Percentiles rank a stretch among this genome's conserved stretches.
Conservation (phyloP, 345 rosid species). For the Gossypioides kirkii region DNA sequence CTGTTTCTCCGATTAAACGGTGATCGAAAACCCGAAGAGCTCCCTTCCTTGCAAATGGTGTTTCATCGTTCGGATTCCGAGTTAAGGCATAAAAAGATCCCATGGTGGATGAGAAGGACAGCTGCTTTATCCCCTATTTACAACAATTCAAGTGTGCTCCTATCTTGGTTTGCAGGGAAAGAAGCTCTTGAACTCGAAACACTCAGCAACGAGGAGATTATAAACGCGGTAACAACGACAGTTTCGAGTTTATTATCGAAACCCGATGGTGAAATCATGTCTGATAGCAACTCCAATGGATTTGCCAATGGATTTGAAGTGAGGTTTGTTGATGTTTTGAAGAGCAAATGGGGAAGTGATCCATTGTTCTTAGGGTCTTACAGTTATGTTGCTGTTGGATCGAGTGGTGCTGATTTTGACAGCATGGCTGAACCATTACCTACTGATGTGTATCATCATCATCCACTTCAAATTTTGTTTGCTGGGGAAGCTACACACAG, state of each 20-base stretch:
- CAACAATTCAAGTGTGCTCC: slow-evolving; percentile 55
- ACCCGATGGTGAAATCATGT: slow-evolving; percentile 12
- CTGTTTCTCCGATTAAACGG: slow-evolving; percentile 49
- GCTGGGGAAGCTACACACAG: slow-evolving; percentile 99
- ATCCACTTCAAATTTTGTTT: slow-evolving; percentile 68
- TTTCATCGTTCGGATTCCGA: slow-evolving; percentile 56
- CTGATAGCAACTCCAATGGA: slow-evolving; percentile 10
- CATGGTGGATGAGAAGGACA: slow-evolving; percentile 95
- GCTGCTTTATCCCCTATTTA: slow-evolving; percentile 69
- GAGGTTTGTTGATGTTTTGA: slow-evolving; percentile 52
- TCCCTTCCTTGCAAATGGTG: slow-evolving; percentile 73
- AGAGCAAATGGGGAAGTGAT: slow-evolving; percentile 86
- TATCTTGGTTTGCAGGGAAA: slow-evolving; percentile 94
- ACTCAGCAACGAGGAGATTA: slow-evolving; percentile 65
- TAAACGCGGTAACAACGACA: slow-evolving; percentile 57
- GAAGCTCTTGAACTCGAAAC: slow-evolving; percentile 90
- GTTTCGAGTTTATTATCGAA: slow-evolving; percentile 42
- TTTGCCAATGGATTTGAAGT: slow-evolving; percentile 38
- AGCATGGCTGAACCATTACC: slow-evolving; percentile 72
- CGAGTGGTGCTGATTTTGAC: slow-evolving; percentile 86
- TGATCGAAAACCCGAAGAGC: slow-evolving; percentile 26
- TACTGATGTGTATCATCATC: background rate
- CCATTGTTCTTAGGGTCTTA: slow-evolving; percentile 92
- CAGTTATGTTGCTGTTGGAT: slow-evolving; percentile 78
- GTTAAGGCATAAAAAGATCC: slow-evolving; percentile 50